A percentile compares a stretch with the other conserved stretches of the same genome.
Conservation (phyloP, 192 early-diverging fungal species). For the Diversispora eburnea region DNA sequence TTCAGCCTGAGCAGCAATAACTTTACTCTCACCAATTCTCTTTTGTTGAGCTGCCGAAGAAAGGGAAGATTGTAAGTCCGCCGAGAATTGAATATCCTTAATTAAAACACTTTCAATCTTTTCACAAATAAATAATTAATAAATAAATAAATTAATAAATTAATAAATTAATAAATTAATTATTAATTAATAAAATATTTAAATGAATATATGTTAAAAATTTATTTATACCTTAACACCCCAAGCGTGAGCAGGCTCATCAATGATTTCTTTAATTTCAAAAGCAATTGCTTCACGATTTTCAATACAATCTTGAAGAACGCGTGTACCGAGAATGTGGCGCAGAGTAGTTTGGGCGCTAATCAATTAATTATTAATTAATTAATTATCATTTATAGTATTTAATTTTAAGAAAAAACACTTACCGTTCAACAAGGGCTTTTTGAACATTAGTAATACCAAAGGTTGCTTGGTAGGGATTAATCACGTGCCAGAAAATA, state of each 20-base stretch:
- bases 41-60: constrained; percentile 86
- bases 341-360: constrained; percentile 86
- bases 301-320: constrained; percentile 86
- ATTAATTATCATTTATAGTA: not conserved
- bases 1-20: constrained; percentile 84
- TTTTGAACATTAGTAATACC: constrained; percentile 76
- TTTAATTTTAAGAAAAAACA: not conserved
- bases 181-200: not conserved
- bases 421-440: constrained; percentile 75
- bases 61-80: constrained; percentile 76
- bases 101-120: constrained; percentile 75
- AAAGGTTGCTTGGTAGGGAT: constrained; percentile 77
- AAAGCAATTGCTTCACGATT: constrained; percentile 82
- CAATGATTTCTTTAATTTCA: constrained; percentile 83
- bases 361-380: not conserved
- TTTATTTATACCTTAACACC: constrained; percentile 65
- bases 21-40: constrained; percentile 85
- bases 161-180: not conserved
- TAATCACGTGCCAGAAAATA: constrained; percentile 78
- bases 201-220: not conserved
- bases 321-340: constrained; percentile 75
- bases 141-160: not conserved
- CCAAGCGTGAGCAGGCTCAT: constrained; percentile 68
- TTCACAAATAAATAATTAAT: not conserved
- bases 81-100: constrained; percentile 77